These are phyloP conservation scores for Gaultheria prostrata DNA, from an alignment of 148 eudicot genomes.

Conservation along the genomic window DNA sequence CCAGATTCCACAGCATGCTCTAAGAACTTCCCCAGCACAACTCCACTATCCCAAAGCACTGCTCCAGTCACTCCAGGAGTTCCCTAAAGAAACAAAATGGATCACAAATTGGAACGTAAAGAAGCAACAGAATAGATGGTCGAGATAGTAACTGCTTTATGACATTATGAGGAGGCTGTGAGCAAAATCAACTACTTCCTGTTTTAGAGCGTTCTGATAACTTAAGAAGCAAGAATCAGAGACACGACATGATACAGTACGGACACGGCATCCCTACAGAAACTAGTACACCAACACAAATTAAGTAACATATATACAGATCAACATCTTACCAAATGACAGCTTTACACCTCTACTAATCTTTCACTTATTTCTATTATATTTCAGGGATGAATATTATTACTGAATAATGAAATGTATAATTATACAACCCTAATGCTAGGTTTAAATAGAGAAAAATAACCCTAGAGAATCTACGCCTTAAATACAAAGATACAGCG, in stretches of 20 bases:
- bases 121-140: background rate
- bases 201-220: background rate
- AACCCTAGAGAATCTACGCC: too few species aligned
- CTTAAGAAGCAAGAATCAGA: background rate
- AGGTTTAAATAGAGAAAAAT: too few species aligned
- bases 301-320: background rate
- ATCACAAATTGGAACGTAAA: background rate
- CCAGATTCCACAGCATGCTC: constrained; percentile 84
- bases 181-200: background rate
- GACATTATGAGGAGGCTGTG: background rate
- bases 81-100: constrained; percentile 35
- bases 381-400: too few species aligned
- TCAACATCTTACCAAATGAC: background rate
- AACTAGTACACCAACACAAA: background rate
- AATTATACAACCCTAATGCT: too few species aligned
- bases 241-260: background rate
- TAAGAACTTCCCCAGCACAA: constrained; percentile 78
- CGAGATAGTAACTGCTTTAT: background rate
- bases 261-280: background rate
- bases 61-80: constrained; percentile 95
- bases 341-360: background rate
- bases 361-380: background rate
- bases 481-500: too few species aligned
- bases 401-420: too few species aligned
- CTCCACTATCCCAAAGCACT: constrained; percentile 97